A percentile compares a stretch with the other conserved stretches of the same genome.
phyloP scores from a whole-genome alignment of 768 basidiomycete genomes.

The Rhodotorula sphaerocarpa region DNA sequence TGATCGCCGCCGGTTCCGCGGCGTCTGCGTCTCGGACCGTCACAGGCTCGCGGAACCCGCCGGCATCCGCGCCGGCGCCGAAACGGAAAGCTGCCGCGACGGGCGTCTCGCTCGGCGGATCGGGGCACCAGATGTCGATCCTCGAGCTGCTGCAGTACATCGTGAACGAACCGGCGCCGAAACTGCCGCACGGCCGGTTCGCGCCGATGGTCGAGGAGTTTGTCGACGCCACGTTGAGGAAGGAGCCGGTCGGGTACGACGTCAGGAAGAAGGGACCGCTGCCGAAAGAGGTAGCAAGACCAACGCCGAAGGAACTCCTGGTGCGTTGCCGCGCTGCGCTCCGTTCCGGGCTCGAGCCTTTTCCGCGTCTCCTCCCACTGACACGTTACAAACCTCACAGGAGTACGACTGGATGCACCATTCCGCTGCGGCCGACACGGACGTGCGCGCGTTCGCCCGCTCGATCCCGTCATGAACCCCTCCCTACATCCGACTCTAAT shows the following conservation, averaged over 20 bases:
- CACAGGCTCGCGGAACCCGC: constrained; percentile 45
- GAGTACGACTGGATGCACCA: constrained; percentile 66
- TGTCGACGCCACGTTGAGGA: constrained; percentile 79
- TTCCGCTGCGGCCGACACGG: constrained; percentile 55
- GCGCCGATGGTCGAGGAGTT: constrained; percentile 70
- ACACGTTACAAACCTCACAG: constrained; percentile 43
- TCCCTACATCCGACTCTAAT: too few species aligned
- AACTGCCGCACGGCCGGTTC: constrained; percentile 65
- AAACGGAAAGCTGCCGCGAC: constrained; percentile 68
- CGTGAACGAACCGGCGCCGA: constrained; percentile 94
- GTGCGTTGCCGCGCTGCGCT: constrained; percentile 27
- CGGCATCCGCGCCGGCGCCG: constrained; percentile 48
- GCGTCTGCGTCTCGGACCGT: neutral
- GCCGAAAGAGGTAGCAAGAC: constrained; percentile 71
- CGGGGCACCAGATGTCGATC: constrained; percentile 96
- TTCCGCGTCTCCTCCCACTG: neutral
- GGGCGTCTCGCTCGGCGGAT: constrained; percentile 86
- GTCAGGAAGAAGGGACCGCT: constrained; percentile 54
- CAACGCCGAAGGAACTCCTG: constrained; percentile 41
- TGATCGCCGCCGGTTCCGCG: neutral
- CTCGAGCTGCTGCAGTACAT: constrained; percentile 94
- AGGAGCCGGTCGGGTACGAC: constrained; percentile 61
- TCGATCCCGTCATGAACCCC: constrained; percentile 27
- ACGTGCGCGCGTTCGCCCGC: constrained; percentile 67
- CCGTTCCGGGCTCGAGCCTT: neutral